A percentile compares a stretch with the other conserved stretches of the same genome.
Conservation (phyloP, 116 monocot species). For the Papilionanthe hybrid region DNA sequence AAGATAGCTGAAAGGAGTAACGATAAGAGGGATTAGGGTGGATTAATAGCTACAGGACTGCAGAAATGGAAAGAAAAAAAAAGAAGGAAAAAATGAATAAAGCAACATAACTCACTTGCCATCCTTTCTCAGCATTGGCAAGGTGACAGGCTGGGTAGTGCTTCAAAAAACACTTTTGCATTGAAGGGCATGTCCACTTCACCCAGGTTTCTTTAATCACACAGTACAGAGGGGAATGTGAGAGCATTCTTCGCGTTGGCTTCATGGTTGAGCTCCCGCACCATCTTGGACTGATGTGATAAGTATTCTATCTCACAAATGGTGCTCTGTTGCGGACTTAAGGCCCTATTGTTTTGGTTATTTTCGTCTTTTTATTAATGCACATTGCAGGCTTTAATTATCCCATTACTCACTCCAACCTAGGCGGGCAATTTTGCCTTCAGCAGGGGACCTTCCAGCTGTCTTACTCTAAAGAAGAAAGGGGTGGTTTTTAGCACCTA, state of each 20-base stretch:
- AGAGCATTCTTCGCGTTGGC: not conserved
- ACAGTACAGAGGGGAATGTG: conserved; percentile 4
- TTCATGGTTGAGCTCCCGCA: not conserved
- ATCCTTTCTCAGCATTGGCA: not conserved
- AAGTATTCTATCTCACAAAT: conserved; percentile 6
- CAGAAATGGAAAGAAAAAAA: not conserved
- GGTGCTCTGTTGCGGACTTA: not conserved
- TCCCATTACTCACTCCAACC: not conserved
- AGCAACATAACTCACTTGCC: not conserved
- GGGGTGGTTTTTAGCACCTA: not conserved
- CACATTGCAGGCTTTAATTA: not conserved
- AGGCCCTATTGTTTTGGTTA: not conserved
- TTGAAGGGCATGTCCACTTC: conserved; percentile 4
- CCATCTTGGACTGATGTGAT: conserved; percentile 1
- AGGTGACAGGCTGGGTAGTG: not conserved
- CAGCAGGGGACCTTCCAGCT: not conserved
- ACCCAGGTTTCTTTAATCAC: conserved; percentile 8
- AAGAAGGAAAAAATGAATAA: not conserved
- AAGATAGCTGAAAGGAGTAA: not conserved
- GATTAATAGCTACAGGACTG: not conserved
- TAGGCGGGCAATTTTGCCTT: not conserved
- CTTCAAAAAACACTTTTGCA: not conserved
- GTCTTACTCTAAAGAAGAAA: not conserved
- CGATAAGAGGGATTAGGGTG: not conserved
- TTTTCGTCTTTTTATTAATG: conserved; percentile 1